These are phyloP conservation scores for Kwoniella pini DNA, from an alignment of 768 basidiomycete genomes.

Conservation along the genomic window DNA sequence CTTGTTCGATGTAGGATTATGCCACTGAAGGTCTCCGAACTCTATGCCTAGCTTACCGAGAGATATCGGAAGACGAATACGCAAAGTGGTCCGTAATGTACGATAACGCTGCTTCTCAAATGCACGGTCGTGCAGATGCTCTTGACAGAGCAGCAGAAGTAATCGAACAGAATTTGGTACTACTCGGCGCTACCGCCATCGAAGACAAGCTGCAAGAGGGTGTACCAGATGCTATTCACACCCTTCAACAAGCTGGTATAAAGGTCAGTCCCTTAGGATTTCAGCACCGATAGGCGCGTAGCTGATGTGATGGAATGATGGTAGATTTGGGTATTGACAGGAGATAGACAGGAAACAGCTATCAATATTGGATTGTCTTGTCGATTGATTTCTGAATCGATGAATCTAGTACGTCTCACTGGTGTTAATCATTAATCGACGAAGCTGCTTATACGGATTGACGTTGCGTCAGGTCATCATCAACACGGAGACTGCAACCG, in stretches of 20 bases:
- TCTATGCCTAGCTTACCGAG: slow-evolving; percentile 91
- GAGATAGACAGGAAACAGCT: slow-evolving; percentile 97
- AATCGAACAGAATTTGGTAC: slow-evolving; percentile 88
- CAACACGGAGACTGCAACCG: slow-evolving; percentile 80
- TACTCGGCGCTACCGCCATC: slow-evolving; percentile 95
- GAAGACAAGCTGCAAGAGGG: slow-evolving; percentile 99
- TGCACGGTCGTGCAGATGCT: slow-evolving; percentile 86
- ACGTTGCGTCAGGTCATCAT: slow-evolving; percentile 73
- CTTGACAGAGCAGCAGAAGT: slow-evolving; percentile 91
- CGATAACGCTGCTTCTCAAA: slow-evolving; percentile 87
- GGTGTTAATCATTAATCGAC: not conserved
- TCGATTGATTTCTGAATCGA: slow-evolving; percentile 92
- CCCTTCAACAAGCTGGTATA: slow-evolving; percentile 95
- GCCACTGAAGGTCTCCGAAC: slow-evolving; percentile 96
- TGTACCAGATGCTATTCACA: slow-evolving; percentile 97
- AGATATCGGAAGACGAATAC: slow-evolving; percentile 89
- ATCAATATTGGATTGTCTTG: slow-evolving; percentile 99
- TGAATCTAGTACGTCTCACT: slow-evolving; percentile 75
- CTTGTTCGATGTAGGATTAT: slow-evolving; percentile 66
- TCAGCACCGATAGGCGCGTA: too few relatives aligned
- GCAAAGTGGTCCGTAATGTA: slow-evolving; percentile 83
- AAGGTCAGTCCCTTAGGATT: slow-evolving; percentile 67
- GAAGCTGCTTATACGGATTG: not conserved
- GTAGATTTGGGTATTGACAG: slow-evolving; percentile 95
- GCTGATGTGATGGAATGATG: not conserved